Evolutionary conservation across 2,329 filamentous ascomycete genomes (phyloP).

Genomic region (Aspergillus pseudoviridinutans): DNA sequence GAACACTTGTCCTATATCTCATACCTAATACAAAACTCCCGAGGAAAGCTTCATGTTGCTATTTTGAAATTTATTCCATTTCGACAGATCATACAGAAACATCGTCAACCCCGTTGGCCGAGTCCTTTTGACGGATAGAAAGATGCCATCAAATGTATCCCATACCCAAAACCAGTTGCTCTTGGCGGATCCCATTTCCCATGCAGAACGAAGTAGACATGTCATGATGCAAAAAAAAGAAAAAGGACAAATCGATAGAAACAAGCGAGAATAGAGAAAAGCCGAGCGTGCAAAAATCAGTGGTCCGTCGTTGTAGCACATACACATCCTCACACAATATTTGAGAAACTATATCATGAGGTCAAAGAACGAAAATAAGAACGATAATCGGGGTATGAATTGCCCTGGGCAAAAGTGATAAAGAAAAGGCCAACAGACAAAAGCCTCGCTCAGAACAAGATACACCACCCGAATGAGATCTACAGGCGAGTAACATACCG

Average conservation of each 20-base stretch:
- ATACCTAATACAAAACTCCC: background rate
- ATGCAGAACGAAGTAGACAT: background rate
- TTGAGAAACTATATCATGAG: background rate
- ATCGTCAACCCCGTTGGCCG: background rate
- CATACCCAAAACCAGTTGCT: background rate
- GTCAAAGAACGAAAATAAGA: slow-evolving; percentile 2
- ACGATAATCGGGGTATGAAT: background rate
- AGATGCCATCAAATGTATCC: background rate
- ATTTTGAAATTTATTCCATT: background rate
- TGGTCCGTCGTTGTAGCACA: background rate
- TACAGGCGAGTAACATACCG: slow-evolving; percentile 13
- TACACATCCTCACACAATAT: background rate
- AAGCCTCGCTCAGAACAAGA: slow-evolving; percentile 8
- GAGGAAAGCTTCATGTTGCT: background rate
- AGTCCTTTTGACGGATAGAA: background rate
- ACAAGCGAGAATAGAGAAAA: background rate
- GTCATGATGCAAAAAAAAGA: slow-evolving; percentile 1
- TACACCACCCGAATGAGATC: slow-evolving; percentile 18
- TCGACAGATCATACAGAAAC: background rate
- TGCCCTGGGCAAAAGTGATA: slow-evolving; percentile 1
- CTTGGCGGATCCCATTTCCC: background rate
- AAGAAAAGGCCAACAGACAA: slow-evolving; percentile 4
- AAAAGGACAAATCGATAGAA: slow-evolving; percentile 1
- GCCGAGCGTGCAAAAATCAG: background rate
- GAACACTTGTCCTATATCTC: background rate